Evolutionary conservation across 176 grass and related monocot species (phyloP).

Genomic region (Carex pumila): DNA sequence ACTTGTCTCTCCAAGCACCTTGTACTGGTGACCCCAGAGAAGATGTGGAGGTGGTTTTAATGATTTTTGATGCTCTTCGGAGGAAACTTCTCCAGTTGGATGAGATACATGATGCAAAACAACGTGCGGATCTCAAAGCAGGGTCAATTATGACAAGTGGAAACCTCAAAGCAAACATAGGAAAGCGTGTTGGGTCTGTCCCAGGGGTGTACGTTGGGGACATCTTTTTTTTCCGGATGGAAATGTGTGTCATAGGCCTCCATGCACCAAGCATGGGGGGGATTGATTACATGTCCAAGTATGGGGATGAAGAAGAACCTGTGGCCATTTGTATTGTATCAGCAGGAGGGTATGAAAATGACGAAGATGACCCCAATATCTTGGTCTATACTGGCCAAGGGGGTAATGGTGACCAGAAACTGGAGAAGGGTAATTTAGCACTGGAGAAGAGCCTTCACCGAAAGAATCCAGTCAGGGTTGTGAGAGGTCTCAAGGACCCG

Average conservation of each 20-base stretch:
- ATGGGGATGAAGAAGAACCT: conserved; percentile 56
- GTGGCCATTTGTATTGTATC: conserved; percentile 84
- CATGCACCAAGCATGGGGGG: conserved; percentile 87
- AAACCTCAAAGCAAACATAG: conserved; percentile 57
- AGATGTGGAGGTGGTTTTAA: conserved; percentile 55
- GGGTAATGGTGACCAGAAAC: conserved; percentile 75
- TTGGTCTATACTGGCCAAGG: conserved; percentile 80
- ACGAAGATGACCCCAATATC: conserved; percentile 66
- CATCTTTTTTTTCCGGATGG: conserved; percentile 97
- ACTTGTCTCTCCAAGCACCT: conserved; percentile 25
- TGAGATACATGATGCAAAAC: conserved; percentile 38
- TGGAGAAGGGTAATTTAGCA: conserved; percentile 89
- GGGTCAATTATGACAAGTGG: conserved; percentile 44
- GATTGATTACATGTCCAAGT: conserved; percentile 83
- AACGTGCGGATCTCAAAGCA: conserved; percentile 66
- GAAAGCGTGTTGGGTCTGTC: conserved; percentile 52
- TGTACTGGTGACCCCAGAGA: conserved; percentile 47
- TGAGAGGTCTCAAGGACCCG: conserved; percentile 69
- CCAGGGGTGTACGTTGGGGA: conserved; percentile 81
- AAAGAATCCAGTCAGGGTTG: conserved; percentile 76
- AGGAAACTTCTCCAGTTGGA: conserved; percentile 83
- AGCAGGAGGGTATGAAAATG: conserved; percentile 82
- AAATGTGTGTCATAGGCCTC: conserved; percentile 70
- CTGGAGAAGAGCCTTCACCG: conserved; percentile 63
- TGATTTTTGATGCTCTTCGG: conserved; percentile 76